phyloP scores from a whole-genome alignment of 495 filamentous ascomycete genomes.

The Daldinia grandis region DNA sequence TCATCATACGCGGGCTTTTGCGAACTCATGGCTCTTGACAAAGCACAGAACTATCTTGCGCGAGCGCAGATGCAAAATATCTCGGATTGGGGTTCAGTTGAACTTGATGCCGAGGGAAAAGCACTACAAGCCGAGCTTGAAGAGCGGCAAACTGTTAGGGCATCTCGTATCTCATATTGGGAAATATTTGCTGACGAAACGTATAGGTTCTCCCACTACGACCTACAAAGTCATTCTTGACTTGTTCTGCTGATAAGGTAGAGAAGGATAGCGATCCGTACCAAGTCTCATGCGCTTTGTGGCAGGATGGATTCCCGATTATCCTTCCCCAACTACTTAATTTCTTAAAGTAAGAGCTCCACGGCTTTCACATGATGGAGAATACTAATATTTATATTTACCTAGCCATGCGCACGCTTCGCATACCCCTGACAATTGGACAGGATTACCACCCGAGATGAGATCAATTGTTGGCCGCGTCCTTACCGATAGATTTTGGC shows the following conservation, averaged over 20 bases:
- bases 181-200: conserved; percentile 19
- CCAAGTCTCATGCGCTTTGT: conserved; percentile 75
- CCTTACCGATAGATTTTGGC: conserved; percentile 97
- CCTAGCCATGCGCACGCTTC: conserved; percentile 91
- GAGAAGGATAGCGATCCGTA: conserved; percentile 73
- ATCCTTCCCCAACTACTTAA: conserved; percentile 89
- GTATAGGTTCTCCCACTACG: conserved; percentile 76
- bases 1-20: conserved; percentile 84
- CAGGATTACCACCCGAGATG: conserved; percentile 78
- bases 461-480: conserved; percentile 79
- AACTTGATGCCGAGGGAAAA: conserved; percentile 81
- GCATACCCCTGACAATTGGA: conserved; percentile 87
- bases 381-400: conserved; percentile 34
- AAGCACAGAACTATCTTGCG: conserved; percentile 80
- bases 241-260: conserved; percentile 87
- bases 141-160: conserved; percentile 71
- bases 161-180: neutral
- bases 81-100: conserved; percentile 80
- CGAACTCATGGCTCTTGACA: conserved; percentile 77
- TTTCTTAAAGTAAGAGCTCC: conserved; percentile 71
- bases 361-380: neutral
- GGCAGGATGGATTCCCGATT: conserved; percentile 80
- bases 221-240: conserved; percentile 87
- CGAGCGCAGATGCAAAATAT: conserved; percentile 76
- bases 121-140: conserved; percentile 78